phyloP scores from a whole-genome alignment of 2,329 filamentous ascomycete genomes.

The Ramichloridium luteum region DNA sequence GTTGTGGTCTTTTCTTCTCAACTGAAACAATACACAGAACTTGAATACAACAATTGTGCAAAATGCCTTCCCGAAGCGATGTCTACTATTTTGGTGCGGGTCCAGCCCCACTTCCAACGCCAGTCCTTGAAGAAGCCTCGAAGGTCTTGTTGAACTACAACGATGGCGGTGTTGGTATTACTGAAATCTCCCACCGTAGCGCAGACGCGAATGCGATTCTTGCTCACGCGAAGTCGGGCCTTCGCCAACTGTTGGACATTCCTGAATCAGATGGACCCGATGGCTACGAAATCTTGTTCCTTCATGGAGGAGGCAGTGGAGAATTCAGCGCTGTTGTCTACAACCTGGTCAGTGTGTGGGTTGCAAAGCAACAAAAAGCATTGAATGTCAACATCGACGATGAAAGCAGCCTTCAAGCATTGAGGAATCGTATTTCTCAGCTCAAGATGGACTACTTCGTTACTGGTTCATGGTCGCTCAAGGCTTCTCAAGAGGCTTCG shows the following conservation, averaged over 20 bases:
- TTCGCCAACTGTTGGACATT: slow-evolving; percentile 65
- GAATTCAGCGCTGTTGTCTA: slow-evolving; percentile 76
- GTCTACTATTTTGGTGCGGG: slow-evolving; percentile 84
- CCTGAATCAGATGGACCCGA: slow-evolving; percentile 66
- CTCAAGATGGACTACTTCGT: slow-evolving; percentile 81
- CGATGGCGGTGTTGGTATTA: slow-evolving; percentile 68
- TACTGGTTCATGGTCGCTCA: slow-evolving; percentile 82
- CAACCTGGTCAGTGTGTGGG: slow-evolving; percentile 75
- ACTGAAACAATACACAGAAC: too few species aligned
- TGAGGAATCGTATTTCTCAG: slow-evolving; percentile 46
- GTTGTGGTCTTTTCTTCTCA: too few species aligned
- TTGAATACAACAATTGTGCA: slow-evolving; percentile 2
- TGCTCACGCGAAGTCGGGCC: slow-evolving; percentile 61
- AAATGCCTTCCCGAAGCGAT: slow-evolving; percentile 60
- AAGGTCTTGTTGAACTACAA: slow-evolving; percentile 71
- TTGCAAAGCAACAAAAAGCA: slow-evolving; percentile 40
- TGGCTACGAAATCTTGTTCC: slow-evolving; percentile 78
- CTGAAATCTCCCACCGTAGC: slow-evolving; percentile 84
- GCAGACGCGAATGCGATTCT: slow-evolving; percentile 66
- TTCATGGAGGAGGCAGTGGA: slow-evolving; percentile 76
- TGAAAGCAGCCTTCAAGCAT: slow-evolving; percentile 49
- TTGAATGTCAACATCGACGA: slow-evolving; percentile 36
- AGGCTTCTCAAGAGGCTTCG: slow-evolving; percentile 72
- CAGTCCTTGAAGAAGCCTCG: slow-evolving; percentile 65
- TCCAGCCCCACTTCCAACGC: slow-evolving; percentile 72